These are phyloP conservation scores for Nitzschia palea DNA, from an alignment of 108 stramenopile genomes.

Conservation along the genomic window DNA sequence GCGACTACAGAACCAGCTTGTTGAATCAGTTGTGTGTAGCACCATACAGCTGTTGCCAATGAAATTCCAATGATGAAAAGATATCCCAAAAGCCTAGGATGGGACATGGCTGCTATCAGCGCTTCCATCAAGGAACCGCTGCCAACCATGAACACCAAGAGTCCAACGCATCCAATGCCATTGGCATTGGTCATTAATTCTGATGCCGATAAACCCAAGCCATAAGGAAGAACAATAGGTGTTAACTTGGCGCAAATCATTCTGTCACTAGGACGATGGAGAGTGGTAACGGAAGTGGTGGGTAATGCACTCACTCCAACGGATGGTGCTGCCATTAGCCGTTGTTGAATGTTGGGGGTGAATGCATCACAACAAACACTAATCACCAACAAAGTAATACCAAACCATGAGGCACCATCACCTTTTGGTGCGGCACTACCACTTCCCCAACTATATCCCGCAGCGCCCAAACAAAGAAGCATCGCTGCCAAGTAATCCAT, in stretches of 20 bases:
- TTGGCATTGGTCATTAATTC: slow-evolving; percentile 69
- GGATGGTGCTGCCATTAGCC: slow-evolving; percentile 41
- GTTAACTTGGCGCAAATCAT: background rate
- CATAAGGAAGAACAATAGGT: background rate
- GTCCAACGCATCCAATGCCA: slow-evolving; percentile 46
- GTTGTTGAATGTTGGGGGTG: slow-evolving; percentile 65
- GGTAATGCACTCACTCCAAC: background rate
- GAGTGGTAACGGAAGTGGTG: background rate
- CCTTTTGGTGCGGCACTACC: slow-evolving; percentile 1
- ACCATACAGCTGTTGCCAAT: slow-evolving; percentile 56
- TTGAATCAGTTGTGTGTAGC: slow-evolving; percentile 61
- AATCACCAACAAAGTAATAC: slow-evolving; percentile 41
- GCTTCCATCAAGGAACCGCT: slow-evolving; percentile 29
- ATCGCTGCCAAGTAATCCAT: slow-evolving; percentile 55
- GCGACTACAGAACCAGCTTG: slow-evolving; percentile 49
- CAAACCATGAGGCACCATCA: slow-evolving; percentile 25
- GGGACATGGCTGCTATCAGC: slow-evolving; percentile 3
- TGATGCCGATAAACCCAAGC: slow-evolving; percentile 45
- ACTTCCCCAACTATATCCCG: slow-evolving; percentile 49
- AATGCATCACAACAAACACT: slow-evolving; percentile 74
- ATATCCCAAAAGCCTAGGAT: slow-evolving; percentile 54
- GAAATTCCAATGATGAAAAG: slow-evolving; percentile 45
- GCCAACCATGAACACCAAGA: slow-evolving; percentile 37
- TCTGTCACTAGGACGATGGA: background rate
- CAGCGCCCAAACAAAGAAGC: slow-evolving; percentile 59